Conservation (phyloP, 2,329 filamentous ascomycete genomes). For the Ascochyta clinopodiicola region DNA sequence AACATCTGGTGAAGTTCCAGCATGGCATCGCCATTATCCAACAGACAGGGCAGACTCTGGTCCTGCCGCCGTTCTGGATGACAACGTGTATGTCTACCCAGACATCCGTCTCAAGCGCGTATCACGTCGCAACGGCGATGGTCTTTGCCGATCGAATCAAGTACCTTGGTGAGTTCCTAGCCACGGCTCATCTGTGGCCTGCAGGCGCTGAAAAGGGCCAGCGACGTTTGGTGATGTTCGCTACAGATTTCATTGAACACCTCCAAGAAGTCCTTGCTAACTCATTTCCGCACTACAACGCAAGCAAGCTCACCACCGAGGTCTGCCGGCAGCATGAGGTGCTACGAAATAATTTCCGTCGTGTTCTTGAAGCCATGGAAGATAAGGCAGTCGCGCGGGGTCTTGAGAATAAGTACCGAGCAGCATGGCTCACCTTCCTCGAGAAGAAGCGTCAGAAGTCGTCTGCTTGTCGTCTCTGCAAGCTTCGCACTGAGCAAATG, state of each 20-base stretch:
- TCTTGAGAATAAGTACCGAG: slow-evolving; percentile 12
- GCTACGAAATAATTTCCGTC: neutral
- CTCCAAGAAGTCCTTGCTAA: slow-evolving; percentile 5
- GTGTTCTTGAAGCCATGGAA: slow-evolving; percentile 4
- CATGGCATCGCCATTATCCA: slow-evolving; percentile 24
- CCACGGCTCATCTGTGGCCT: slow-evolving; percentile 2
- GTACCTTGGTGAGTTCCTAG: slow-evolving; percentile 1
- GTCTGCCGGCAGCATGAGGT: slow-evolving; percentile 7
- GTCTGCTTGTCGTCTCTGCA: slow-evolving; percentile 14
- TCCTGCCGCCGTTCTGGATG: slow-evolving; percentile 21
- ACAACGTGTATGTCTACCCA: slow-evolving; percentile 4
- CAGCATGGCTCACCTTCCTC: slow-evolving; percentile 8
- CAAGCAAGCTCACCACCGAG: neutral
- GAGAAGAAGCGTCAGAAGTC: slow-evolving; percentile 12
- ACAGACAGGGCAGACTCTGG: slow-evolving; percentile 11
- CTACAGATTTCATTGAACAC: slow-evolving; percentile 5
- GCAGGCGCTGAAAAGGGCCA: neutral
- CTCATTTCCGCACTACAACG: slow-evolving; percentile 6
- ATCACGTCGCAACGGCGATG: slow-evolving; percentile 9
- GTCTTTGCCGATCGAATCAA: slow-evolving; percentile 10
- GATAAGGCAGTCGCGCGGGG: slow-evolving; percentile 6
- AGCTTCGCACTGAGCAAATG: slow-evolving; percentile 7
- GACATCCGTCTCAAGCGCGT: slow-evolving; percentile 13
- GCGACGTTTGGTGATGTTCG: neutral
- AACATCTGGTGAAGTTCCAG: neutral